phyloP scores from a whole-genome alignment of 345 rosid genomes.

The Melastoma malabathricum region DNA sequence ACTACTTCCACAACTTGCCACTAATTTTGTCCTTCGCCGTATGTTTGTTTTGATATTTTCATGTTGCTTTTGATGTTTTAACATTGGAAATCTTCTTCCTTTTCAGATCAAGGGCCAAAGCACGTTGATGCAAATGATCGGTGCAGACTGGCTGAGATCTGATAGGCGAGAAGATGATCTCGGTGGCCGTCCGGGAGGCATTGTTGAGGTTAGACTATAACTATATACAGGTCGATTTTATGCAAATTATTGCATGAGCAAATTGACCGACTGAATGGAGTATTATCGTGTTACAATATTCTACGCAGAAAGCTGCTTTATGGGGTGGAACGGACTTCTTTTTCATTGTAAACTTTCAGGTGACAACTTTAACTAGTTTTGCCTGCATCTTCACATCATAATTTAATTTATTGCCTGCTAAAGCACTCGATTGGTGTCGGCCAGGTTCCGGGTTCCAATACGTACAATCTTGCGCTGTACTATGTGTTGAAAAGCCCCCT shows the following conservation, averaged over 20 bases:
- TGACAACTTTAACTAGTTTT: conserved; percentile 5
- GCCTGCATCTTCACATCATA: not conserved
- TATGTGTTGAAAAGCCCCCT: conserved; percentile 61
- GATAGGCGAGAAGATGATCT: conserved; percentile 62
- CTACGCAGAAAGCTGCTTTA: conserved; percentile 37
- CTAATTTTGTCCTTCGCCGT: too few relatives aligned
- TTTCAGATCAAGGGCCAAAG: conserved; percentile 51
- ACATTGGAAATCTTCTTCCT: not conserved
- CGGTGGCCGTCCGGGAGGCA: conserved; percentile 47
- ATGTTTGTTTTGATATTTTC: not conserved
- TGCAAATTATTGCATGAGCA: not conserved
- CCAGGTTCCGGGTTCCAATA: conserved; percentile 64
- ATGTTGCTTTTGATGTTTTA: too few relatives aligned
- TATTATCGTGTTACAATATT: not conserved
- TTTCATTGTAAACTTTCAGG: conserved; percentile 76
- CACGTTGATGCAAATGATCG: conserved; percentile 74
- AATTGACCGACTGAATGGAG: not conserved
- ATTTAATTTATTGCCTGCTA: too few relatives aligned
- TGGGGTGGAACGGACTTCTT: conserved; percentile 63
- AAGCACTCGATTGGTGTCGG: not conserved
- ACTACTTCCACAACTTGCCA: too few relatives aligned
- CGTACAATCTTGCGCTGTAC: conserved; percentile 54
- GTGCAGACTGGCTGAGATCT: conserved; percentile 94
- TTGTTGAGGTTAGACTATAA: conserved; percentile 49
- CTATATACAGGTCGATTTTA: not conserved